Evolutionary conservation across 164 flowering plant species (phyloP).

Genomic region (Malania oleifera): DNA sequence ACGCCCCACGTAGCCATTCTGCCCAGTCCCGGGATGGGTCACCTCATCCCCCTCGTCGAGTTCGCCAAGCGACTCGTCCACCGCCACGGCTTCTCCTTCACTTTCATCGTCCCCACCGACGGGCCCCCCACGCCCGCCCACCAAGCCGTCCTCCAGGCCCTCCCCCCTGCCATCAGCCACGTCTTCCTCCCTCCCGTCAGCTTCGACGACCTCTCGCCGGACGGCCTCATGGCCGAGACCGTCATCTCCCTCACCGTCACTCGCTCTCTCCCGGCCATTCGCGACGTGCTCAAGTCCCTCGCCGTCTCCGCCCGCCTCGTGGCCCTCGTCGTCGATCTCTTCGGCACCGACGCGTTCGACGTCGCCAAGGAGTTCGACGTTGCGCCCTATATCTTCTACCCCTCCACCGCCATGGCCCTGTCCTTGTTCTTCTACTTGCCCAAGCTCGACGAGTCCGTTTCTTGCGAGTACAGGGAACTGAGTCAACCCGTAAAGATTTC

Average conservation of each 20-base stretch:
- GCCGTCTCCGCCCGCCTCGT: slow-evolving; percentile 4
- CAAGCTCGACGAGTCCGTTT: slow-evolving; percentile 27
- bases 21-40: slow-evolving; percentile 37
- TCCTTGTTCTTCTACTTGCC: slow-evolving; percentile 37
- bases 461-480: slow-evolving; percentile 37
- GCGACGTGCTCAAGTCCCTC: slow-evolving; percentile 14
- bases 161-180: slow-evolving; percentile 22
- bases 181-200: slow-evolving; percentile 35
- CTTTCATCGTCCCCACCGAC: slow-evolving; percentile 34
- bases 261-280: slow-evolving; percentile 36
- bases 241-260: slow-evolving; percentile 29
- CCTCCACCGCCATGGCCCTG: slow-evolving; percentile 40
- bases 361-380: slow-evolving; percentile 34
- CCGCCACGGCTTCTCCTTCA: slow-evolving; percentile 28
- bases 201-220: slow-evolving; percentile 26
- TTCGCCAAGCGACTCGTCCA: slow-evolving; percentile 29
- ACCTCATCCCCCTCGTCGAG: slow-evolving; percentile 29
- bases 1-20: slow-evolving; percentile 15
- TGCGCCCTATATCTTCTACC: slow-evolving; percentile 37
- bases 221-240: slow-evolving; percentile 23
- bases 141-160: slow-evolving; percentile 24
- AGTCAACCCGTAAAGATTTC: slow-evolving; percentile 41
- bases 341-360: slow-evolving; percentile 48
- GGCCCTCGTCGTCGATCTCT: slow-evolving; percentile 46
- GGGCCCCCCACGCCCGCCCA: slow-evolving; percentile 30